Base-by-base conservation (phyloP, 352 stramenopile species). In the Thraustotheca clavata region DNA sequence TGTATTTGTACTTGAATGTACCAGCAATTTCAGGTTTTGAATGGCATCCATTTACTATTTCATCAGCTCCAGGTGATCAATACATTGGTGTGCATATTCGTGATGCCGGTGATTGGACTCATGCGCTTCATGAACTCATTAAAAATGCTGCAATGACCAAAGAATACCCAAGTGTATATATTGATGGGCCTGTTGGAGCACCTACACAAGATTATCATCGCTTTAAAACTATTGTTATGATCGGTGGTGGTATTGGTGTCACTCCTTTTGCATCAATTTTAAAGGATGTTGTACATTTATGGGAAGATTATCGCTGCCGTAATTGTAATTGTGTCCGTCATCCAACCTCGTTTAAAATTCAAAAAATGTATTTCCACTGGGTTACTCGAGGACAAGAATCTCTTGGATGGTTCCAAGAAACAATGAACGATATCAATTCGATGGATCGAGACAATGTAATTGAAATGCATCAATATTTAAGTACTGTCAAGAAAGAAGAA, bases 41-140 rank as follows among this genome's bases (percentile, higher is more conserved):
- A 69, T 96, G 88, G 86, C 88, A 96, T 74, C 88, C 88, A n/a
- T 95, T 95, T 62, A 91, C 82, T 4, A 83, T 96, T 43, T 86
- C 81, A 16, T 91, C 78, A 26, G 82, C 80, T 3, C 84, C 85
- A 0, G 70, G 78, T 24, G 79, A 94, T 46, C 73, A n/a, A 72
- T 81, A 68, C 40, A 71, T 88, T 3, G 83, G 71, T 12, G 76
- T 94, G 52, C 81, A 88, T 62, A 77, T 94, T 50, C 78, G 77
- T 34, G 67, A 73, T 0, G 11, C 79, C 1, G 80, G 83, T 20
- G 77, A 86, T 41, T 89, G 83, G 83, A 91, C 83, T 31, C 75
- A 70, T 2, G 75, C 74, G 34, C 69, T 91, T 18, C 69, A 70
- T 16, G 66, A 73, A n/a, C 36, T 82, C 20, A 60, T 67, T 49